A percentile compares a stretch with the other conserved stretches of the same genome.
phyloP scores from a whole-genome alignment of 2,329 filamentous ascomycete species.

The Hypoxylon sp. region DNA sequence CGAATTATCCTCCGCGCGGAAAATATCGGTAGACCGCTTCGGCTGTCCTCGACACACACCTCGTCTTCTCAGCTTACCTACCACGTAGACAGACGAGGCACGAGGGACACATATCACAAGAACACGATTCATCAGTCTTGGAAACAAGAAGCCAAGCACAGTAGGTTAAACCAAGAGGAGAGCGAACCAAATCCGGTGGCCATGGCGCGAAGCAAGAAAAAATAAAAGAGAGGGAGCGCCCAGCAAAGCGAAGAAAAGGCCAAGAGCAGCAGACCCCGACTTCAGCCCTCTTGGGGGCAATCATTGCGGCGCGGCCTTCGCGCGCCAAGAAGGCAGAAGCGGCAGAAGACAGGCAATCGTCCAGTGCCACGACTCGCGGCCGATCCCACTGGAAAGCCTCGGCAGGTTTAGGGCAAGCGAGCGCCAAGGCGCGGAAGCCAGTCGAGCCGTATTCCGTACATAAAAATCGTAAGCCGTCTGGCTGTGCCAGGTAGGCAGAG shows the following conservation, averaged over 20 bases:
- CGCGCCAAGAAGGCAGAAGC: slow-evolving; percentile 14
- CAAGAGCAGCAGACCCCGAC: slow-evolving; percentile 6
- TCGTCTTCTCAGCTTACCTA: not conserved
- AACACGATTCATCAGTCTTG: not conserved
- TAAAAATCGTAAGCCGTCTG: too few relatives aligned
- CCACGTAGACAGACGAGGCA: not conserved
- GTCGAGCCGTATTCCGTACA: slow-evolving; percentile 5
- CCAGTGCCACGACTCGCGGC: slow-evolving; percentile 18
- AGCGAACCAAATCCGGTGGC: not conserved
- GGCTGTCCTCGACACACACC: not conserved
- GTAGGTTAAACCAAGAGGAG: not conserved
- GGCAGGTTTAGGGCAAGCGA: not conserved
- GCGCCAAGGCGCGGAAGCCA: slow-evolving; percentile 12
- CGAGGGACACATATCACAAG: not conserved
- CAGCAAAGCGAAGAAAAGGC: slow-evolving; percentile 9
- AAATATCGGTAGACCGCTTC: not conserved
- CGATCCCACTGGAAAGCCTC: not conserved
- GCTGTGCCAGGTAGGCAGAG: too few relatives aligned
- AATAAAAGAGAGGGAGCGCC: too few relatives aligned
- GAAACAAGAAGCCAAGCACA: not conserved
- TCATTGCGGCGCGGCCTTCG: slow-evolving; percentile 14
- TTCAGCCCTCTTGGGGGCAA: not conserved
- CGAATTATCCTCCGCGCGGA: not conserved
- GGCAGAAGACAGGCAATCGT: slow-evolving; percentile 1
- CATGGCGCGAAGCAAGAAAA: not conserved